phyloP scores from a whole-genome alignment of 352 stramenopile species.

The Globisporangium perplexum region DNA sequence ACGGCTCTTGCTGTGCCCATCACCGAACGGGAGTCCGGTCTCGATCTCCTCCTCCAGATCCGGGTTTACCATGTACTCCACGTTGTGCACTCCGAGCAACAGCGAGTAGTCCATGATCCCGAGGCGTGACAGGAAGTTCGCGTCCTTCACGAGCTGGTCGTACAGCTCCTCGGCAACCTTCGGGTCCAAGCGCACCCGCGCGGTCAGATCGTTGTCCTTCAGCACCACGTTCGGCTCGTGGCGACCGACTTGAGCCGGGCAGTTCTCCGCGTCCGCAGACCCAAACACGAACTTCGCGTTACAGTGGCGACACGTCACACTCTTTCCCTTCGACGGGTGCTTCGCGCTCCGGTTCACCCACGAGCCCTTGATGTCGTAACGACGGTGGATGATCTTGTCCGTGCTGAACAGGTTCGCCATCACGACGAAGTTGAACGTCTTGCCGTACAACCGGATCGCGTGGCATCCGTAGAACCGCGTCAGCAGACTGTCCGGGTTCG shows the following conservation, averaged over 20 bases:
- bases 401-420: constrained; percentile 87
- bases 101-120: constrained; percentile 92
- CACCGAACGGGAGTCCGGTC: constrained; percentile 1
- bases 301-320: constrained; percentile 81
- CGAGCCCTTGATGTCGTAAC: constrained; percentile 87
- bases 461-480: constrained; percentile 84
- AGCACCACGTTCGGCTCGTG: constrained; percentile 85
- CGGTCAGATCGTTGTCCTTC: constrained; percentile 86
- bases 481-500: constrained; percentile 75
- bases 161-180: constrained; percentile 79
- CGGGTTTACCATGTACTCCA: constrained; percentile 84
- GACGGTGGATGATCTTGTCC: constrained; percentile 77
- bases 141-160: constrained; percentile 81
- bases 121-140: constrained; percentile 76
- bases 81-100: constrained; percentile 85
- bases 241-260: constrained; percentile 61
- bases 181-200: constrained; percentile 69
- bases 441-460: constrained; percentile 81
- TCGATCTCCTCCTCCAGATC: constrained; percentile 51
- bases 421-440: constrained; percentile 88
- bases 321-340: constrained; percentile 80
- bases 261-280: constrained; percentile 75
- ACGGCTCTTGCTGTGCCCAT: constrained; percentile 4
- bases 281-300: constrained; percentile 87
- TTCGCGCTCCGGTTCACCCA: constrained; percentile 88